phyloP scores from a whole-genome alignment of 1,284 basidiomycete species.

The Coniferiporia sulphurascens region DNA sequence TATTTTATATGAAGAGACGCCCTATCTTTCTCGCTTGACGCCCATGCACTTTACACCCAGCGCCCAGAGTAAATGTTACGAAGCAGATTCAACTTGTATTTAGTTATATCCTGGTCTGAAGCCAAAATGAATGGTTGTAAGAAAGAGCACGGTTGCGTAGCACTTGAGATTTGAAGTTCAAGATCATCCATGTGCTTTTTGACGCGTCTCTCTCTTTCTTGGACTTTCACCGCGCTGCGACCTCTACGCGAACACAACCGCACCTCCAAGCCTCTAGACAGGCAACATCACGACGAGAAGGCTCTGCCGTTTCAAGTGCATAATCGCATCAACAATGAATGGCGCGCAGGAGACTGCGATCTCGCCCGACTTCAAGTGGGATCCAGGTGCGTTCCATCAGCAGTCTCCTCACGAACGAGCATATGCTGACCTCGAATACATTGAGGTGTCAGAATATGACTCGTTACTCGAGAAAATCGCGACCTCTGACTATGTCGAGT shows the following conservation, averaged over 20 bases:
- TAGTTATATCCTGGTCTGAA: neutral
- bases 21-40: too few relatives aligned
- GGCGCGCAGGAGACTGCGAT: conserved; percentile 5
- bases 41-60: too few relatives aligned
- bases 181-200: neutral
- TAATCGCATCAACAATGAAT: neutral
- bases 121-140: neutral
- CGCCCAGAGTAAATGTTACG: too few relatives aligned
- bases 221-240: neutral
- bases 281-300: too few relatives aligned
- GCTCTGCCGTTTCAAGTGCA: neutral
- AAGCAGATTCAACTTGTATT: too few relatives aligned
- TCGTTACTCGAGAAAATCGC: conserved; percentile 62
- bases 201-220: neutral
- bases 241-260: too few relatives aligned
- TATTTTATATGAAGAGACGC: too few relatives aligned
- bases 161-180: neutral
- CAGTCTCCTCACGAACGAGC: neutral
- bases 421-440: conserved; percentile 11
- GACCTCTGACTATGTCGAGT: conserved; percentile 57
- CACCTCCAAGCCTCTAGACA: too few relatives aligned
- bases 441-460: conserved; percentile 51
- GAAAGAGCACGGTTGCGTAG: too few relatives aligned
- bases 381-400: conserved; percentile 35
- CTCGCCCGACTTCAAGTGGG: conserved; percentile 38